Evolutionary conservation across 2,329 filamentous ascomycete genomes (phyloP), one percentile per base, ranked within the genome.

Genomic region (Botrytis aclada): DNA sequence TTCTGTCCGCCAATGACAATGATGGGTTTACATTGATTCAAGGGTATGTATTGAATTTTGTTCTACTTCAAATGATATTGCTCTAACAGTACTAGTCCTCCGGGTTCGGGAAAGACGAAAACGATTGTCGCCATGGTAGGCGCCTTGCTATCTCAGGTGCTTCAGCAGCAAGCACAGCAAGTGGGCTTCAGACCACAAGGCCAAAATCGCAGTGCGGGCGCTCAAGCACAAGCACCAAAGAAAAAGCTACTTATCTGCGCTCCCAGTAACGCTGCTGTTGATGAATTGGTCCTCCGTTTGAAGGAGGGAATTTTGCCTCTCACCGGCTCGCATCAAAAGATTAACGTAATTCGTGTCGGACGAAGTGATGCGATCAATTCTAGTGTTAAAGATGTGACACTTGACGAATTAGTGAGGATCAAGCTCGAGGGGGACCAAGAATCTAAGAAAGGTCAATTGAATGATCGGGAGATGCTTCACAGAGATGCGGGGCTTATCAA

Each of bases 21-120:
- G 96, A 98, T 82, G 97, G 94, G 0, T 99, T 99, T 80, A 98
- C 96, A 4, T 85, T 99, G 74, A 94, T 99, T 77, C 96, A 99
- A 83, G 96, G 92, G 89, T 91, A 85, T 81, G 85, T 79, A 67
- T 69, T 41, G n/a, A 25, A 34, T 67, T 60, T 37, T 64, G 29
- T 47, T 32, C n/a, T 69, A 22, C 9, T n/a, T 51, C 58, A 63
- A 74, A 73, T 75, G 74, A 75, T 70, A 83, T 81, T 76, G 77
- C 65, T 70, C 65, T 72, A 62, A 72, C 37, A 32, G 65, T 54
- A 60, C 22, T 72, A 91, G 93, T 72, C 96, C 96, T 69, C 96
- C 96, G 1, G 96, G 96, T 82, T 98, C 96, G 6, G 96, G 95
- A 80, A 99, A 99, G 84, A 99, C 96, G 0, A 99, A 99, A 82